These are phyloP conservation scores for Daldinia concentrica DNA, from an alignment of 495 filamentous ascomycete species.

Conservation along the genomic window DNA sequence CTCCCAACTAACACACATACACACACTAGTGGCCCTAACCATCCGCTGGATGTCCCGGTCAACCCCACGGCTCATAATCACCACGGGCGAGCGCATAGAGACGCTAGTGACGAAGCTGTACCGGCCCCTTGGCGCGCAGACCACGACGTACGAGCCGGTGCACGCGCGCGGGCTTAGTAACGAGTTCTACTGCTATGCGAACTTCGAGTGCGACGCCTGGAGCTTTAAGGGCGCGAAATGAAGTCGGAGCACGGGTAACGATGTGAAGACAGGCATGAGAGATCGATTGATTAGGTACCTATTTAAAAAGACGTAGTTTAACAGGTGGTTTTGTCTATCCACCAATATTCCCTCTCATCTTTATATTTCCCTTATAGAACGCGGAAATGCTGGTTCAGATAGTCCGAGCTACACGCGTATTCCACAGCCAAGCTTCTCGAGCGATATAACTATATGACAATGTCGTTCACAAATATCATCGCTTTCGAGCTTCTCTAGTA, in stretches of 20 bases:
- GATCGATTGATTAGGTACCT: not conserved
- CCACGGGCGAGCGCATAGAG: conserved; percentile 77
- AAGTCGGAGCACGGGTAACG: too few species aligned
- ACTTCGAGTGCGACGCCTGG: conserved; percentile 71
- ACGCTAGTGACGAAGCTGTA: conserved; percentile 63
- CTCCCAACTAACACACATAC: conserved; percentile 34
- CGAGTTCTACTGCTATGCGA: conserved; percentile 80
- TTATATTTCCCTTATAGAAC: too few species aligned
- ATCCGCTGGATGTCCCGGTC: conserved; percentile 71
- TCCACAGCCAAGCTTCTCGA: too few species aligned
- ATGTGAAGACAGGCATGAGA: not conserved
- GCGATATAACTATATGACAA: too few species aligned
- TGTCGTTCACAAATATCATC: too few species aligned
- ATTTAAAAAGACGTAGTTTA: not conserved
- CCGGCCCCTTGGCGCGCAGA: conserved; percentile 55
- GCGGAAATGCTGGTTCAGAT: too few species aligned
- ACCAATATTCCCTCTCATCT: too few species aligned
- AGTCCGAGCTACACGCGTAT: too few species aligned
- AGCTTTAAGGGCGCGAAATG: conserved; percentile 50
- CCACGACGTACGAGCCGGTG: conserved; percentile 68
- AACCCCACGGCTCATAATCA: conserved; percentile 62
- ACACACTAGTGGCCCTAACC: conserved; percentile 69
- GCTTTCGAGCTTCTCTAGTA: too few species aligned
- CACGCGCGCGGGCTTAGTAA: conserved; percentile 78
- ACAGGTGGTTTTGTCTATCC: too few species aligned